A percentile compares a stretch with the other conserved stretches of the same genome.
Conservation (phyloP, 148 eudicot genomes). For the Rhododendron williamsianum region DNA sequence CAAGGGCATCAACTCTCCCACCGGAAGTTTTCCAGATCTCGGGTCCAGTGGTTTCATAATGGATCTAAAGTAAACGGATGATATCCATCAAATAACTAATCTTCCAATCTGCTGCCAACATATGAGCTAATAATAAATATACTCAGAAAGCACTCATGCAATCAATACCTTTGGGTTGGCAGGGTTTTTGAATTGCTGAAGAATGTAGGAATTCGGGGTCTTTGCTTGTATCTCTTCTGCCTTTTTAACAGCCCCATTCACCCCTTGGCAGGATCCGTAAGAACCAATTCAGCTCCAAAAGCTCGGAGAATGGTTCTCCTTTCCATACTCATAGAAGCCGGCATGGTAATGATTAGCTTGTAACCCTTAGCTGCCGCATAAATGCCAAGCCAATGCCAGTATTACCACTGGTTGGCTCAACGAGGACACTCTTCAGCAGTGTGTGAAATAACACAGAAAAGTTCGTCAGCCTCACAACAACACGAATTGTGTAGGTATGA, state of each 20-base stretch:
- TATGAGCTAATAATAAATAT: background rate
- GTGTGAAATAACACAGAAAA: background rate
- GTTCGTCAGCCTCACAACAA: background rate
- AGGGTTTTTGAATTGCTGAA: conserved; percentile 94
- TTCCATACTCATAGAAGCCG: conserved; percentile 97
- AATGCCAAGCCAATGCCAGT: conserved; percentile 99
- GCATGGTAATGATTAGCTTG: conserved; percentile 85
- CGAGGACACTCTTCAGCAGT: conserved; percentile 22
- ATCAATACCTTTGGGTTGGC: conserved; percentile 86
- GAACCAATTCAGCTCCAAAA: conserved; percentile 89
- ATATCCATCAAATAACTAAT: background rate
- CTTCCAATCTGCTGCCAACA: background rate
- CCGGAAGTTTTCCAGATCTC: conserved; percentile 73
- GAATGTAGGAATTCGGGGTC: conserved; percentile 82
- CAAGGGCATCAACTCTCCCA: conserved; percentile 72
- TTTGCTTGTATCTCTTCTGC: conserved; percentile 76
- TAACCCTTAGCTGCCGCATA: conserved; percentile 97
- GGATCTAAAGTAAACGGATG: conserved; percentile 38
- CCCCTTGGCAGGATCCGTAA: conserved; percentile 93
- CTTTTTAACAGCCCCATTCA: conserved; percentile 87
- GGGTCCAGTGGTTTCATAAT: conserved; percentile 86
- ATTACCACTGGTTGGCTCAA: conserved; percentile 98
- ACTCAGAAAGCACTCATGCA: background rate
- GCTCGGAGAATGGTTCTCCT: conserved; percentile 92
- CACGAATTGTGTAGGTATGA: background rate